Evolutionary conservation across 768 basidiomycete species (phyloP).

Genomic region (Mycena rebaudengoi): DNA sequence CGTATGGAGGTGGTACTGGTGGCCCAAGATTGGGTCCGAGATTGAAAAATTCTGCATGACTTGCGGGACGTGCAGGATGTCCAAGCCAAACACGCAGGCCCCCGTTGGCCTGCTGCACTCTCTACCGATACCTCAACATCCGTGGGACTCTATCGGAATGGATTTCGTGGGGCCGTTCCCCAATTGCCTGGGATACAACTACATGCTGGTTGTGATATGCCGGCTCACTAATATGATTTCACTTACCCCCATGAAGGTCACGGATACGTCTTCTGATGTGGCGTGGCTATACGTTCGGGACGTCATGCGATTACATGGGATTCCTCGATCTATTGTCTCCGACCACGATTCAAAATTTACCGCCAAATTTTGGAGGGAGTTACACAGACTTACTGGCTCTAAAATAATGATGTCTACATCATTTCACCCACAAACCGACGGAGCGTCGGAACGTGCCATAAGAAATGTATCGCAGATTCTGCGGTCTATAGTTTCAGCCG

Average conservation of each 20-base stretch:
- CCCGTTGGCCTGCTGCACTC: not conserved
- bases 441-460: constrained; percentile 35
- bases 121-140: not conserved
- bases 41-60: constrained; percentile 12
- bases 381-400: no score
- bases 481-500: not conserved
- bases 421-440: no score
- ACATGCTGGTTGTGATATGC: not conserved
- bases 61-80: not conserved
- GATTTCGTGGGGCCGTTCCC: constrained; percentile 4
- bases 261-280: not conserved
- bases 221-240: not conserved
- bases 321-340: no score
- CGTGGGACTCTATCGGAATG: constrained; percentile 28
- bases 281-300: no score
- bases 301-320: no score
- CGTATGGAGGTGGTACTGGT: constrained; percentile 30
- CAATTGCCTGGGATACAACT: not conserved
- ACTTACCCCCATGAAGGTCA: not conserved
- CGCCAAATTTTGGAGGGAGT: no score
- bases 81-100: not conserved
- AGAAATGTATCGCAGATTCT: not conserved
- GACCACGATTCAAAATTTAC: no score
- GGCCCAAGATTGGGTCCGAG: constrained; percentile 18
- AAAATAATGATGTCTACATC: no score